phyloP scores from a whole-genome alignment of 2,329 filamentous ascomycete genomes.

The Aspergillus alliaceus region DNA sequence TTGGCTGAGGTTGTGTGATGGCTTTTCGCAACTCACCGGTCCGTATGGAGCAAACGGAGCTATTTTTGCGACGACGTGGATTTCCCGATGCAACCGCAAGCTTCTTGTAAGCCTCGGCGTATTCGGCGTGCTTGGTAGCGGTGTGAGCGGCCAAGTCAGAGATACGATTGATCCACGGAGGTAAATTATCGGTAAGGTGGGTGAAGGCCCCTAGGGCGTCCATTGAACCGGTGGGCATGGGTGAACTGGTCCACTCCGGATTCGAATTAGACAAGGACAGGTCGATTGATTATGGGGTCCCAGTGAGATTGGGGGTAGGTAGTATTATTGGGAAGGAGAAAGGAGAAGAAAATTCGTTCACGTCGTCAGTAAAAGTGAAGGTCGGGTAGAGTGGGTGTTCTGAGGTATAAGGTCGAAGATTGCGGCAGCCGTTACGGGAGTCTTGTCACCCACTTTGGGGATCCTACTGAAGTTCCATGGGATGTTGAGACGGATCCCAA shows the following conservation, averaged over 20 bases:
- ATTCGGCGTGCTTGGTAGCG: conserved; percentile 42
- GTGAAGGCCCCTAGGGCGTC: conserved; percentile 48
- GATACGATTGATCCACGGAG: conserved; percentile 45
- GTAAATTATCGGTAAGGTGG: conserved; percentile 45
- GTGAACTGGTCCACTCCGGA: neutral
- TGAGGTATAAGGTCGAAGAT: neutral
- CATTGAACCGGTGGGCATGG: conserved; percentile 26
- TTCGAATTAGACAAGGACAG: neutral
- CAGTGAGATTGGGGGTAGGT: no score
- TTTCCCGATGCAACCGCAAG: conserved; percentile 30
- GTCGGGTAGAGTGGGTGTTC: neutral
- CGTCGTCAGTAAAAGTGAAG: neutral
- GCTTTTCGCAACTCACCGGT: conserved; percentile 24
- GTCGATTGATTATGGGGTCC: neutral
- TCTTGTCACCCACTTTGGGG: neutral
- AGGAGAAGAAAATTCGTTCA: neutral
- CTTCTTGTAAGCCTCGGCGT: conserved; percentile 42
- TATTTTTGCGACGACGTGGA: conserved; percentile 40
- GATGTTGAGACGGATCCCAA: neutral
- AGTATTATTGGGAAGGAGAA: neutral
- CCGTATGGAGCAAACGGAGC: conserved; percentile 44
- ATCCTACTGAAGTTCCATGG: neutral
- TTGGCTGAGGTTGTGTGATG: neutral
- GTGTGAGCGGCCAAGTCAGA: conserved; percentile 44
- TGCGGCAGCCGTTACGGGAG: neutral